Evolutionary conservation across 1,139 yeast species (phyloP), one percentile per base, ranked within the genome.

Genomic region (Nakaseomyces delphensis): DNA sequence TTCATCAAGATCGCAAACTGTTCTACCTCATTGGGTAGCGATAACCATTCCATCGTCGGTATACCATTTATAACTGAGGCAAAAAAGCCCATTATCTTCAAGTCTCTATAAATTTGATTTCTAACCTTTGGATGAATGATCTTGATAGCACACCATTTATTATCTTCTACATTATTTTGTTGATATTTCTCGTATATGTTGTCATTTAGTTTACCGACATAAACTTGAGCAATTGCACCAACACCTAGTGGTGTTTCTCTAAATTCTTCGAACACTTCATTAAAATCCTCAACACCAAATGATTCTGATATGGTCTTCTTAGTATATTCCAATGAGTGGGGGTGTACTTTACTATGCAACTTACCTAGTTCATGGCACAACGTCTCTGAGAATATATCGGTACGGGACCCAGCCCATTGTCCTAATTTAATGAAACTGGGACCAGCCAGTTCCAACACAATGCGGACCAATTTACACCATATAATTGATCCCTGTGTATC

Each of bases 401-500:
- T 84, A 64, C 99, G 74, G n/a, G 96, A 83, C 3, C 97, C 97
- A 0, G 98, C 98, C 99, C 99, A 91, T 68, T 93, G 98, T 3
- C 97, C 98, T 49, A 91, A 71, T 63, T 91, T 91, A 48, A 91
- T 85, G 62, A 91, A 91, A 5, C 95, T 82, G 2, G 98, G 95
- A 1, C 98, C 98, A 0, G 96, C 96, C 23, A 70, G 50, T 60
- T 91, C 96, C 48, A 93, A 77, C 1, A 83, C 69, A 65, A 76
- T 67, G 41, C 89, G 71, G 32, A 89, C 63, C 45, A 79, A 67
- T 43, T 64, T 63, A 61, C 74, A 89, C 96, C 96, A 91, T 21
- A 78, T 41, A 21, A 71, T 55, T 1, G 89, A 76, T 0, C 96
- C 96, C 1, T 70, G 54, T 28, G 79, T 68, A 15, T 73, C 69